A percentile compares a stretch with the other conserved stretches of the same genome.
phyloP scores from a whole-genome alignment of 352 stramenopile genomes.

The Globisporangium irregulare region DNA sequence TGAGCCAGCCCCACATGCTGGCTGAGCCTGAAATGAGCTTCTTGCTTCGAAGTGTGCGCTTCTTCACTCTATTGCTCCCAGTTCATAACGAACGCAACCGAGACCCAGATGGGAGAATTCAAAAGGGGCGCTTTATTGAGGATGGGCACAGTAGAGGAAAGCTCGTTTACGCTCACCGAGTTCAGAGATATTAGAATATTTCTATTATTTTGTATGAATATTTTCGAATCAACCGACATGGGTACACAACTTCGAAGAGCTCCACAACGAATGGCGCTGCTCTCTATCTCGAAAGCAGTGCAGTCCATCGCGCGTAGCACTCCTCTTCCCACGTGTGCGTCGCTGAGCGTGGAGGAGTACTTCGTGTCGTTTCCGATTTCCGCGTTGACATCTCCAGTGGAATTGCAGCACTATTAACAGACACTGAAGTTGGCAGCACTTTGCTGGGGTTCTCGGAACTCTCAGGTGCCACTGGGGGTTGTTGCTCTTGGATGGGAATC shows the following conservation, averaged over 20 bases:
- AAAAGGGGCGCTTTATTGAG: not conserved
- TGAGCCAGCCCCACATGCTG: constrained; percentile 46
- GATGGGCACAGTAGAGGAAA: not conserved
- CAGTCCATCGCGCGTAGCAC: constrained; percentile 29
- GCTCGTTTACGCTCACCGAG: not conserved
- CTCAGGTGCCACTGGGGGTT: not conserved
- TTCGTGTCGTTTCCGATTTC: not conserved
- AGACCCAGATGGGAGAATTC: not conserved
- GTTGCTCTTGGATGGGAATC: not conserved
- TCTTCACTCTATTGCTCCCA: not conserved
- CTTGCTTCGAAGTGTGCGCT: not conserved
- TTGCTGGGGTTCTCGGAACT: not conserved
- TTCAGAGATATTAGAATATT: not conserved
- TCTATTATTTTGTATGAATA: not conserved
- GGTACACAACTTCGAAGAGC: not conserved
- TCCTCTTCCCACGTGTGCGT: constrained; percentile 14
- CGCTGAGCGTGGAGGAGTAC: not conserved
- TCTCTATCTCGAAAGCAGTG: constrained; percentile 23
- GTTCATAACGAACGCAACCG: constrained; percentile 2
- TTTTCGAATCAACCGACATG: not conserved
- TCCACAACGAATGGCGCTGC: not conserved
- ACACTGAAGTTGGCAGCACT: not conserved
- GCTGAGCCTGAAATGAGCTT: not conserved
- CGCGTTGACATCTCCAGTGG: not conserved
- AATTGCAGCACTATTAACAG: no score